These are phyloP conservation scores for Sicyos baderoa DNA, from an alignment of 306 rosid species.

Conservation along the genomic window DNA sequence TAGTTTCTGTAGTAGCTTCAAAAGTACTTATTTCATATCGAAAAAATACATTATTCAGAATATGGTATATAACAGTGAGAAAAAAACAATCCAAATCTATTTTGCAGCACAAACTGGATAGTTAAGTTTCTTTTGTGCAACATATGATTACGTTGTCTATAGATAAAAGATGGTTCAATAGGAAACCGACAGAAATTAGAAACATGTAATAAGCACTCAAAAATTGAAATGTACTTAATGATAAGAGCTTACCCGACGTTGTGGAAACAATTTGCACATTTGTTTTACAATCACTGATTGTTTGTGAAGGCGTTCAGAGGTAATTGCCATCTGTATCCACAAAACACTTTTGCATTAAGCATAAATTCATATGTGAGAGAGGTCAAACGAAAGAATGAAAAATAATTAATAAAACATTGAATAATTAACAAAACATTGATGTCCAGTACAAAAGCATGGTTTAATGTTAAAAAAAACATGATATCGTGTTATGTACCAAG, in stretches of 20 bases:
- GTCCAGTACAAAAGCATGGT: slow-evolving; percentile 5
- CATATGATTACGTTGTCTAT: background rate
- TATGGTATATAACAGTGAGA: too few relatives aligned
- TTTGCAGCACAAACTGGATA: background rate
- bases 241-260: slow-evolving; percentile 60
- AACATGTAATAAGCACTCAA: too few relatives aligned
- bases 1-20: background rate
- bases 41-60: background rate
- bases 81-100: too few relatives aligned
- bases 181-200: too few relatives aligned
- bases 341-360: slow-evolving; percentile 19
- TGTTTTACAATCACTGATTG: slow-evolving; percentile 85
- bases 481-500: background rate
- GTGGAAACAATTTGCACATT: slow-evolving; percentile 89
- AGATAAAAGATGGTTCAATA: slow-evolving; percentile 1
- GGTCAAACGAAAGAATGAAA: background rate
- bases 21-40: background rate
- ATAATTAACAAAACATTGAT: background rate
- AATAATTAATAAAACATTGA: too few relatives aligned
- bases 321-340: slow-evolving; percentile 73
- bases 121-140: background rate
- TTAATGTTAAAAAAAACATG: background rate
- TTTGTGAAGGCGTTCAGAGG: slow-evolving; percentile 85
- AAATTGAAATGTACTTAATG: too few relatives aligned
- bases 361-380: slow-evolving; percentile 17